phyloP scores from a whole-genome alignment of 441 rosid species.

The Corymbia citriodora region DNA sequence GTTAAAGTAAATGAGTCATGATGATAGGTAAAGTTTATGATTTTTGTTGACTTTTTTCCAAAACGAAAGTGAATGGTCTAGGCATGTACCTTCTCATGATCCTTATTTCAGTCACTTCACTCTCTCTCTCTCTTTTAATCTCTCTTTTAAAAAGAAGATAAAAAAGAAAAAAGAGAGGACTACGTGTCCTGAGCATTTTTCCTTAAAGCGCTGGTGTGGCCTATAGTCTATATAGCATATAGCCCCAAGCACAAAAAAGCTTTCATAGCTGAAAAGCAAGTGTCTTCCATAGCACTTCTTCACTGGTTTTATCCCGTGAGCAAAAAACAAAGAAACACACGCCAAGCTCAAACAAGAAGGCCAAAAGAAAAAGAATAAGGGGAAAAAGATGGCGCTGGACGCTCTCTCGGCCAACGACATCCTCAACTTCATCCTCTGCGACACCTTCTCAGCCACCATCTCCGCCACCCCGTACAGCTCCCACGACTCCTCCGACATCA shows the following conservation, averaged over 20 bases:
- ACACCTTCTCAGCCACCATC: conserved; percentile 51
- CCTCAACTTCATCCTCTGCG: conserved; percentile 52
- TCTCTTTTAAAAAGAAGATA: too few species aligned
- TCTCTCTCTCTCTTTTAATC: not conserved
- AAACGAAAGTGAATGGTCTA: not conserved
- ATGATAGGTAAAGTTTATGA: too few species aligned
- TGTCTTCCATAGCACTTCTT: not conserved
- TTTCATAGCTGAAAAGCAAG: not conserved
- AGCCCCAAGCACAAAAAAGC: not conserved
- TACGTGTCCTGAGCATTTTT: not conserved
- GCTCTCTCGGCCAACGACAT: conserved; percentile 64
- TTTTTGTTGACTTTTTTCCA: too few species aligned
- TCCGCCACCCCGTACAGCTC: conserved; percentile 42
- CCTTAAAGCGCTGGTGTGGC: not conserved
- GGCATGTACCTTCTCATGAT: not conserved
- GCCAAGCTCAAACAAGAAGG: not conserved
- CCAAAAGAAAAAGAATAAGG: not conserved
- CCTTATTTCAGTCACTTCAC: not conserved
- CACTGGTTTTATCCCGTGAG: not conserved
- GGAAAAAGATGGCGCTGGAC: conserved; percentile 48
- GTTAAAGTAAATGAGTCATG: too few species aligned
- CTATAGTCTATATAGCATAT: not conserved
- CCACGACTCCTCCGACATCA: conserved; percentile 27
- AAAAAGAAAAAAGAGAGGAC: not conserved
- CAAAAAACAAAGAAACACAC: not conserved